Evolutionary conservation across 176 grass and related monocot species (phyloP).

Genomic region (Aegilops speltoides): DNA sequence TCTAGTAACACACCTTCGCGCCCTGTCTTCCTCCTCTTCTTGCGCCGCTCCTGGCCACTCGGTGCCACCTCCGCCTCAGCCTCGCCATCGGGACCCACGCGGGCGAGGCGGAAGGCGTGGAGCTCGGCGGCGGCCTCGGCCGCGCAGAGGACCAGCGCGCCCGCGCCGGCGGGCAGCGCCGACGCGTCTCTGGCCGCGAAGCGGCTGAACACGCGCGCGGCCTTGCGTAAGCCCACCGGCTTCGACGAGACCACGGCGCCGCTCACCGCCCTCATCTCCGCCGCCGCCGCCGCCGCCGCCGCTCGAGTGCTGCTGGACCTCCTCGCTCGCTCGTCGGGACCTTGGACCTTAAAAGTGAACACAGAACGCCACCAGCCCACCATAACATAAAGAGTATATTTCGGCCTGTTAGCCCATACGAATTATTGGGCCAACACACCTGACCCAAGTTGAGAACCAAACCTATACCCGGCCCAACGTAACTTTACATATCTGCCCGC

Average conservation of each 20-base stretch:
- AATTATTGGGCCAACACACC: no score
- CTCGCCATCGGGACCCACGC: neutral
- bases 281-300: neutral
- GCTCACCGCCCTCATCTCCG: slow-evolving; percentile 28
- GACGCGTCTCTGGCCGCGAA: neutral
- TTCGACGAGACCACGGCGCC: slow-evolving; percentile 20
- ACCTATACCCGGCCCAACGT: neutral
- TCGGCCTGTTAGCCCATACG: neutral
- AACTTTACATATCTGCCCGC: slow-evolving; percentile 16
- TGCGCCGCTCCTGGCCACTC: neutral
- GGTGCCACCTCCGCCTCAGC: neutral
- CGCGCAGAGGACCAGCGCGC: neutral
- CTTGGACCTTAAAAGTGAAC: neutral
- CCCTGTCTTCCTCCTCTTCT: neutral
- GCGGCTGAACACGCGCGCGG: neutral
- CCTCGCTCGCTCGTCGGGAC: neutral
- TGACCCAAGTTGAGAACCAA: neutral
- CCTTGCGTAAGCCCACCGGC: neutral
- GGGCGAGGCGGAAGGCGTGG: neutral
- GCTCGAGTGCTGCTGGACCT: neutral
- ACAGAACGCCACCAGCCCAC: neutral
- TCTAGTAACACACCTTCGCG: neutral
- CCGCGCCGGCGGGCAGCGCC: neutral
- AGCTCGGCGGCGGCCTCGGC: slow-evolving; percentile 31
- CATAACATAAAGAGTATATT: neutral